Conservation (phyloP, 2,329 filamentous ascomycete species). For the Metarhizium robertsii region DNA sequence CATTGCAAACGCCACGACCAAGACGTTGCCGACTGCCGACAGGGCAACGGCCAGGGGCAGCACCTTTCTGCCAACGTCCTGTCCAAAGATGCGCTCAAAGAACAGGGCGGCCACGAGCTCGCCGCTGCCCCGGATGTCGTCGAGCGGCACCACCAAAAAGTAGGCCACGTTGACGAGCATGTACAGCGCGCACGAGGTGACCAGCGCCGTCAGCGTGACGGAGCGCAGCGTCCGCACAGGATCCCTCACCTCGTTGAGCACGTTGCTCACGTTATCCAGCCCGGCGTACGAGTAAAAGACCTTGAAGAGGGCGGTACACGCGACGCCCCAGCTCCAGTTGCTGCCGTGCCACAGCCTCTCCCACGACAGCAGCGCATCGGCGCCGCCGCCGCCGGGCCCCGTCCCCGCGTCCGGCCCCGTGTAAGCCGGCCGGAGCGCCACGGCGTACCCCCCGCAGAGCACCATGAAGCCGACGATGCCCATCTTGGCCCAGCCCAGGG, state of each 20-base stretch:
- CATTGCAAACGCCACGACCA: slow-evolving; percentile 61
- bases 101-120: slow-evolving; percentile 61
- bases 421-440: slow-evolving; percentile 30
- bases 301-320: slow-evolving; percentile 60
- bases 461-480: slow-evolving; percentile 52
- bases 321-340: slow-evolving; percentile 58
- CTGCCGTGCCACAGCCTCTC: slow-evolving; percentile 48
- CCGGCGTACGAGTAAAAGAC: slow-evolving; percentile 63
- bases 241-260: slow-evolving; percentile 5
- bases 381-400: slow-evolving; percentile 4
- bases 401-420: slow-evolving; percentile 2
- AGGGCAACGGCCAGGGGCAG: slow-evolving; percentile 57
- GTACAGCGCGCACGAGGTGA: slow-evolving; percentile 46
- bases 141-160: slow-evolving; percentile 46
- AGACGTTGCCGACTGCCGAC: slow-evolving; percentile 61
- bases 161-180: slow-evolving; percentile 4
- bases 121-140: slow-evolving; percentile 56
- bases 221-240: slow-evolving; percentile 3
- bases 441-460: slow-evolving; percentile 48
- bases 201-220: slow-evolving; percentile 37
- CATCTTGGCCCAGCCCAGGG: slow-evolving; percentile 55
- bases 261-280: slow-evolving; percentile 57
- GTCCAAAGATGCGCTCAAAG: slow-evolving; percentile 55
- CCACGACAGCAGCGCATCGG: slow-evolving; percentile 27
- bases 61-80: slow-evolving; percentile 43